Evolutionary conservation across 2,329 filamentous ascomycete species (phyloP).

Genomic region (Aspergillus candidus): DNA sequence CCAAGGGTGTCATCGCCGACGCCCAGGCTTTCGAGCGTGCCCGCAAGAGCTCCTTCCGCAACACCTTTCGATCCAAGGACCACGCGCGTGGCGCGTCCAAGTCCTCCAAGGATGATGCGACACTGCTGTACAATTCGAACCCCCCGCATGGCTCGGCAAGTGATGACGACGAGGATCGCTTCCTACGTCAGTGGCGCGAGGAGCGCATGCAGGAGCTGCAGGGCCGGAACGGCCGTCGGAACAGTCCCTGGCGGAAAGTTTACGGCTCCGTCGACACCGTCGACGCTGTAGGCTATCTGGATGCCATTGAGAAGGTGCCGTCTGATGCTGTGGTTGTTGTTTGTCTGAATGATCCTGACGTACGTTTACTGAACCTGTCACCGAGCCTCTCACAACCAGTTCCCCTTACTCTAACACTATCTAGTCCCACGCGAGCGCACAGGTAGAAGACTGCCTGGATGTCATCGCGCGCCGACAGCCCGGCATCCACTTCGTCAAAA

Average conservation of each 20-base stretch:
- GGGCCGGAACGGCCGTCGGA: constrained; percentile 58
- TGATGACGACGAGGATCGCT: constrained; percentile 67
- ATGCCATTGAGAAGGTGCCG: constrained; percentile 86
- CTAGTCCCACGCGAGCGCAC: constrained; percentile 70
- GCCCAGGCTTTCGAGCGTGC: constrained; percentile 46
- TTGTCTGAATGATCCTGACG: constrained; percentile 83
- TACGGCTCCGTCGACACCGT: constrained; percentile 79
- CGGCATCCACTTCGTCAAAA: constrained; percentile 77
- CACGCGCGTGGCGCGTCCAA: constrained; percentile 18
- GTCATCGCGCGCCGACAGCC: constrained; percentile 67
- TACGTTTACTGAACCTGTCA: constrained; percentile 40
- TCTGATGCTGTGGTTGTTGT: constrained; percentile 81
- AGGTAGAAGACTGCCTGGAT: constrained; percentile 71
- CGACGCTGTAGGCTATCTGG: constrained; percentile 87
- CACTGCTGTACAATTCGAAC: constrained; percentile 20
- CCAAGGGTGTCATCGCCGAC: constrained; percentile 48
- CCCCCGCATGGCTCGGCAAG: constrained; percentile 29
- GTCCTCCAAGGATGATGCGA: constrained; percentile 17
- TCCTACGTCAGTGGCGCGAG: constrained; percentile 81
- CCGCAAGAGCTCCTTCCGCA: constrained; percentile 42
- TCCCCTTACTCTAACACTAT: constrained; percentile 1
- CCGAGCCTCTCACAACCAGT: background rate
- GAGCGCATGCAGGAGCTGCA: constrained; percentile 73
- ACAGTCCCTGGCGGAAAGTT: constrained; percentile 68
- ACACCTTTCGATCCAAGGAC: constrained; percentile 36